Percentiles rank a stretch among this genome's conserved stretches.
These are phyloP conservation scores for Ophioceras dolichostomum DNA, from an alignment of 2,329 filamentous ascomycete species.

Conservation along the genomic window DNA sequence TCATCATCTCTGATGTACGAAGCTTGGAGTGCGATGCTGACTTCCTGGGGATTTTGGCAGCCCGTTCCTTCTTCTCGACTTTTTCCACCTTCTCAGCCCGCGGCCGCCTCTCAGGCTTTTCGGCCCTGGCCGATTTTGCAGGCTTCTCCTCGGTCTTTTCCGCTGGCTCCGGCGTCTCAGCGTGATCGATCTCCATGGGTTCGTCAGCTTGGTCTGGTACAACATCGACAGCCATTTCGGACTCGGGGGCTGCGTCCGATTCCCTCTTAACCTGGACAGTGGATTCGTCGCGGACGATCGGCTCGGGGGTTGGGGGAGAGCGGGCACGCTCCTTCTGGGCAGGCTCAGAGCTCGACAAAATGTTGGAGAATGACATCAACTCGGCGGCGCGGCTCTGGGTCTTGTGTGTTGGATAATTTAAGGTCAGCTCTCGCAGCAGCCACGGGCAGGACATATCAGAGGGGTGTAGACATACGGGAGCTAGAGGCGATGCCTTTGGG, in stretches of 20 bases:
- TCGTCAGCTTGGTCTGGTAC: background rate
- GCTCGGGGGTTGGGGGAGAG: conserved; percentile 32
- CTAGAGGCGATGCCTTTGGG: conserved; percentile 24
- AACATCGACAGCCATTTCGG: too few species aligned
- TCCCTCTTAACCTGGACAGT: too few species aligned
- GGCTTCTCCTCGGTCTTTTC: too few species aligned
- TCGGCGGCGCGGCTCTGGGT: conserved; percentile 65
- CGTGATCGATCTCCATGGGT: conserved; percentile 3
- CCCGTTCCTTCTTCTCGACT: conserved; percentile 24
- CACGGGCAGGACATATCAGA: too few species aligned
- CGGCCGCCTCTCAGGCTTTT: conserved; percentile 8
- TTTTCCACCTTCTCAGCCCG: conserved; percentile 15
- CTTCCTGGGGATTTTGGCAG: conserved; percentile 18
- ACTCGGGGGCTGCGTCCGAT: background rate
- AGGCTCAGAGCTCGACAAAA: conserved; percentile 70
- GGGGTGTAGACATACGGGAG: conserved; percentile 19
- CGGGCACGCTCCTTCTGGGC: conserved; percentile 38
- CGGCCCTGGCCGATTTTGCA: conserved; percentile 5
- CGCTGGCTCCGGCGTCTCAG: conserved; percentile 10
- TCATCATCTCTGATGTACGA: conserved; percentile 37
- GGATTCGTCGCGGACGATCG: conserved; percentile 7
- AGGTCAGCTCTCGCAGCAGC: too few species aligned
- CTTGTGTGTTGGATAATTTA: too few species aligned
- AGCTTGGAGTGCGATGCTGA: conserved; percentile 22
- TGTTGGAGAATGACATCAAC: conserved; percentile 93